Evolutionary conservation across 768 basidiomycete genomes (phyloP).

Genomic region (Suillus spraguei): DNA sequence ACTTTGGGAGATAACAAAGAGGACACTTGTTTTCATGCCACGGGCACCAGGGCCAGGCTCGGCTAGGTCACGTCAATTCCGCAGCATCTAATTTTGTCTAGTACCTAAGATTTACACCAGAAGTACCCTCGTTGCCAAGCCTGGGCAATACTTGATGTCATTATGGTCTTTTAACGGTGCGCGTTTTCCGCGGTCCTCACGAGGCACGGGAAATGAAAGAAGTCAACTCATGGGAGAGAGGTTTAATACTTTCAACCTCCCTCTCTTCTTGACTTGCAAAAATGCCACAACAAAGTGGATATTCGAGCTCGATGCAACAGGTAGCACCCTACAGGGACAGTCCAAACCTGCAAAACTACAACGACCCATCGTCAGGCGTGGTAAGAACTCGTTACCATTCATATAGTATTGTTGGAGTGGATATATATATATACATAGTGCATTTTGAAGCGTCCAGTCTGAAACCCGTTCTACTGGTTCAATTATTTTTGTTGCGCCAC

Average conservation of each 20-base stretch:
- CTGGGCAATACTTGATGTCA: background rate
- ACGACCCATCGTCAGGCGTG: slow-evolving; percentile 28
- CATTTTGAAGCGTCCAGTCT: background rate
- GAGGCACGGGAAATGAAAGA: background rate
- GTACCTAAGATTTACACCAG: background rate
- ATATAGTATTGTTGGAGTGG: background rate
- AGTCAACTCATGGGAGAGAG: background rate
- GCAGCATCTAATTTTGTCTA: background rate
- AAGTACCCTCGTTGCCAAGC: background rate
- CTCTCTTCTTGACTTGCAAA: background rate
- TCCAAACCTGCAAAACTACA: slow-evolving; percentile 31
- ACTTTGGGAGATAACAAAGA: background rate
- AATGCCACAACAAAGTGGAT: background rate
- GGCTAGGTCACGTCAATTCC: background rate
- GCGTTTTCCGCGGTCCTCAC: background rate
- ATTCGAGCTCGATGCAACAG: slow-evolving; percentile 29
- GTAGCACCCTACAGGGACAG: slow-evolving; percentile 26
- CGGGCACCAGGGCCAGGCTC: background rate
- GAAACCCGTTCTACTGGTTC: background rate
- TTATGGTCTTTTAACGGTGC: background rate
- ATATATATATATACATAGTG: slow-evolving; percentile 9
- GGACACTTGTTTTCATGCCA: background rate
- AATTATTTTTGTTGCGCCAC: background rate
- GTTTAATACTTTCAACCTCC: too few species aligned
- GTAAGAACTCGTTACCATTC: slow-evolving; percentile 13